Base-by-base conservation (phyloP, 2,329 filamentous ascomycete species). In the Curvularia lunata region DNA sequence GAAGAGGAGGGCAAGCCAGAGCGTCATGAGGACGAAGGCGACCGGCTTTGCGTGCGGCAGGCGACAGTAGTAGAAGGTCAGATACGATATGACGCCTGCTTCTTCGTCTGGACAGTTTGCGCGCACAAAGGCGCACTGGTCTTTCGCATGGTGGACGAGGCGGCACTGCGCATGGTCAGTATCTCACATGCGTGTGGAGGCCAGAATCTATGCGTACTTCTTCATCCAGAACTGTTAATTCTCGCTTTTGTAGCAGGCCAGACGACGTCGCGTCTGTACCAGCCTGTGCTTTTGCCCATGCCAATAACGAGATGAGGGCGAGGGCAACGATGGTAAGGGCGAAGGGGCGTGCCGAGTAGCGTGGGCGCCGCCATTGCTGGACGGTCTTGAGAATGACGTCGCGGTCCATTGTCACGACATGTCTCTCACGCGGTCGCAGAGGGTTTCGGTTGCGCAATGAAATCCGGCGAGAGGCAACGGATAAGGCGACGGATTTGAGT, bases 1-100 rank as follows among this genome's bases (percentile, higher is more conserved):
- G 79, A 99, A 99, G 7, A 99, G 86, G 53, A 98, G 81, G 37
- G 86, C 90, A 6, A 97, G 85, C 95, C 95, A 99, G 59, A 88
- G 68, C 16, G 91, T 84, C 45, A 99, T 82, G 41, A 96, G 80
- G 21, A 82, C 74, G 71, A 99, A 96, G n/a, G 91, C 92, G 45
- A 96, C 63, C 0, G 90, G 88, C 71, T 91, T 88, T 13, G 82
- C 86, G 52, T 86, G 78, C 53, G 83, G 81, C 32, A 96, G 82
- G 42, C 81, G 80, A 82, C 95, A 99, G 78, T 97, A 99, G 82
- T 97, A 99, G 53, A 98, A 83, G 19, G 88, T 84, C 46, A 98
- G 85, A 78, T 99, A 99, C 25, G 91, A 90, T 56, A 97, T 80
- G 61, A 98, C 85, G 28, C 95, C 94, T 52, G 93, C 91, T 78